These are phyloP conservation scores for Xylaria sp. DNA, from an alignment of 2,329 filamentous ascomycete genomes.

Conservation along the genomic window DNA sequence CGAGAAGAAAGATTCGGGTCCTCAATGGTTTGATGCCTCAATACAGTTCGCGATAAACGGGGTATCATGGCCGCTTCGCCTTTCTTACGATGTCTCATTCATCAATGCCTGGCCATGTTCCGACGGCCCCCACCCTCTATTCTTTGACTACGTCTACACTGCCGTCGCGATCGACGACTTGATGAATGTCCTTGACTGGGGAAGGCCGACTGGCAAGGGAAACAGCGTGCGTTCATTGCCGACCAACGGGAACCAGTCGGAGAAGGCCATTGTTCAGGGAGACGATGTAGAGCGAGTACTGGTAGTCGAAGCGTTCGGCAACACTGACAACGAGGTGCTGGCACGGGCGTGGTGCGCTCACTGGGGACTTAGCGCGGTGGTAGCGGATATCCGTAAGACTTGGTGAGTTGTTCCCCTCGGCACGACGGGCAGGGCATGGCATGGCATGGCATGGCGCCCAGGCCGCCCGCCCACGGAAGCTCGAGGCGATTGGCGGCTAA, in stretches of 20 bases:
- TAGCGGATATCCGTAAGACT: slow-evolving; percentile 69
- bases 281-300: slow-evolving; percentile 67
- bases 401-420: slow-evolving; percentile 51
- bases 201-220: slow-evolving; percentile 39
- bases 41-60: slow-evolving; percentile 67
- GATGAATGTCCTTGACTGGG: slow-evolving; percentile 69
- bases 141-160: slow-evolving; percentile 69
- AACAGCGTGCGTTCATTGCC: slow-evolving; percentile 29
- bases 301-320: slow-evolving; percentile 73
- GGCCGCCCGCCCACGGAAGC: too few relatives aligned
- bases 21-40: slow-evolving; percentile 60
- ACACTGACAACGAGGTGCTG: slow-evolving; percentile 75
- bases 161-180: slow-evolving; percentile 65
- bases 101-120: slow-evolving; percentile 67
- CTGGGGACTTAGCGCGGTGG: slow-evolving; percentile 71
- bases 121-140: slow-evolving; percentile 68
- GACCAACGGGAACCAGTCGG: slow-evolving; percentile 25
- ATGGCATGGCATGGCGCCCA: slow-evolving; percentile 8
- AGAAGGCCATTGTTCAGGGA: slow-evolving; percentile 35
- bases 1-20: slow-evolving; percentile 37
- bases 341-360: slow-evolving; percentile 77
- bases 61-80: slow-evolving; percentile 63
- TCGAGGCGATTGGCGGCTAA: slow-evolving; percentile 24
- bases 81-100: slow-evolving; percentile 68
- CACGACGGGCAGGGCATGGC: too few relatives aligned